Evolutionary conservation across 495 filamentous ascomycete genomes (phyloP).

Genomic region (Annulohypoxylon stygium): DNA sequence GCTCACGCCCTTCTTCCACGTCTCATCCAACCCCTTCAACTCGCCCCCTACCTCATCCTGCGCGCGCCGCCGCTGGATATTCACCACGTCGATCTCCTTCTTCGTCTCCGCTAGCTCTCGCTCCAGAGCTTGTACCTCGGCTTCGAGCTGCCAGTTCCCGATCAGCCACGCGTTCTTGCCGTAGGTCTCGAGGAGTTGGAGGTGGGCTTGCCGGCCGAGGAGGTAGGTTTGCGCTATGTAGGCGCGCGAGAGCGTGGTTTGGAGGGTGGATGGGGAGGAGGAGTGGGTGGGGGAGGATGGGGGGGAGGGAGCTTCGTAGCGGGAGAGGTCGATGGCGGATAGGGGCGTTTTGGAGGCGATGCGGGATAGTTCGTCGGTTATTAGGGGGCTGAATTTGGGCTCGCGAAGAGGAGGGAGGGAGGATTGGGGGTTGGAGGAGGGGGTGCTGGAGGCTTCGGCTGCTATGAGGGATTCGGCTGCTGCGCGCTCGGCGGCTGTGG

Average conservation of each 20-base stretch:
- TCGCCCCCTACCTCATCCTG: conserved; percentile 79
- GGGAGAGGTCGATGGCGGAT: conserved; percentile 78
- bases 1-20: conserved; percentile 79
- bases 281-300: conserved; percentile 35
- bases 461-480: conserved; percentile 74
- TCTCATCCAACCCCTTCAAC: conserved; percentile 75
- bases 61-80: conserved; percentile 73
- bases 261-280: conserved; percentile 42
- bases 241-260: conserved; percentile 57
- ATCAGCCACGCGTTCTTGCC: conserved; percentile 94
- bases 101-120: conserved; percentile 76
- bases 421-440: conserved; percentile 53
- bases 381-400: conserved; percentile 68
- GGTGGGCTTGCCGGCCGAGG: conserved; percentile 72
- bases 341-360: conserved; percentile 56
- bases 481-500: conserved; percentile 69
- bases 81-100: conserved; percentile 75
- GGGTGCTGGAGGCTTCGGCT: conserved; percentile 62
- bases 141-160: conserved; percentile 82
- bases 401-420: conserved; percentile 54
- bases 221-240: conserved; percentile 78
- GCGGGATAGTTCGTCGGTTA: conserved; percentile 71
- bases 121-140: conserved; percentile 78
- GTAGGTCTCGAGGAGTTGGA: conserved; percentile 79
- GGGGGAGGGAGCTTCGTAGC: conserved; percentile 77